Percentiles rank a stretch among this genome's conserved stretches.
Evolutionary conservation across 352 stramenopile species (phyloP).

Genomic region (Phytophthora meadii): DNA sequence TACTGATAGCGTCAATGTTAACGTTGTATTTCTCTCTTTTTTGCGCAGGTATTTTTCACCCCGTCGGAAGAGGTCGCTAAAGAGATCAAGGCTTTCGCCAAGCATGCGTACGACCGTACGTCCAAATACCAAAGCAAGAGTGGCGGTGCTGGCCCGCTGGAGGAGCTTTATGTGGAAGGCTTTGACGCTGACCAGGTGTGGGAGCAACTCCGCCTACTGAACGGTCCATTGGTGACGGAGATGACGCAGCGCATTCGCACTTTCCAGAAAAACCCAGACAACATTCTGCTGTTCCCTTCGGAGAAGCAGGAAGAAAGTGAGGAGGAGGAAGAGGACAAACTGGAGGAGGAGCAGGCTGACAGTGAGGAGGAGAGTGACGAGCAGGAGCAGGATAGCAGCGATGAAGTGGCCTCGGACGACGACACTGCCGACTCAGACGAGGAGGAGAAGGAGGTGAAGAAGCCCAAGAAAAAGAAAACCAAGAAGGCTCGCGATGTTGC

Average conservation of each 20-base stretch:
- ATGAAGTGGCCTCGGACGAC: slow-evolving; percentile 1
- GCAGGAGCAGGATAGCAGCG: slow-evolving; percentile 10
- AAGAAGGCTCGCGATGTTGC: slow-evolving; percentile 75
- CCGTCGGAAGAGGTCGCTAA: slow-evolving; percentile 66
- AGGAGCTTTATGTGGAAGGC: slow-evolving; percentile 82
- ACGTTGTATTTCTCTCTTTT: slow-evolving; percentile 8
- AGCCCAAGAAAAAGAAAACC: slow-evolving; percentile 45
- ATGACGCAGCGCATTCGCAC: slow-evolving; percentile 75
- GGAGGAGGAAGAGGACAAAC: slow-evolving; percentile 30
- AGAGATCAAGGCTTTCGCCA: slow-evolving; percentile 78
- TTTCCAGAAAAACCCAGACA: slow-evolving; percentile 66
- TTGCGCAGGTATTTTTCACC: slow-evolving; percentile 77
- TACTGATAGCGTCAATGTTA: neutral
- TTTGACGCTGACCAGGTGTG: slow-evolving; percentile 89
- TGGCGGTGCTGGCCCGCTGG: slow-evolving; percentile 53
- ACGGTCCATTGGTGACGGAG: slow-evolving; percentile 73
- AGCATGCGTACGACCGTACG: slow-evolving; percentile 83
- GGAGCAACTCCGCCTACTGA: slow-evolving; percentile 87
- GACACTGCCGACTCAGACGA: slow-evolving; percentile 36
- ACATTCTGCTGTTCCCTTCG: slow-evolving; percentile 65
- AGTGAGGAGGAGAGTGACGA: slow-evolving; percentile 31
- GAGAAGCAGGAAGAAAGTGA: slow-evolving; percentile 48
- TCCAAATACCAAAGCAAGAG: slow-evolving; percentile 63
- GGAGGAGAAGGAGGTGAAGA: slow-evolving; percentile 43
- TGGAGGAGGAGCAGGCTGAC: slow-evolving; percentile 34